Percentiles rank a stretch among this genome's conserved stretches.
Evolutionary conservation across 2,329 filamentous ascomycete genomes (phyloP).

Genomic region (Stagonosporopsis vannaccii): DNA sequence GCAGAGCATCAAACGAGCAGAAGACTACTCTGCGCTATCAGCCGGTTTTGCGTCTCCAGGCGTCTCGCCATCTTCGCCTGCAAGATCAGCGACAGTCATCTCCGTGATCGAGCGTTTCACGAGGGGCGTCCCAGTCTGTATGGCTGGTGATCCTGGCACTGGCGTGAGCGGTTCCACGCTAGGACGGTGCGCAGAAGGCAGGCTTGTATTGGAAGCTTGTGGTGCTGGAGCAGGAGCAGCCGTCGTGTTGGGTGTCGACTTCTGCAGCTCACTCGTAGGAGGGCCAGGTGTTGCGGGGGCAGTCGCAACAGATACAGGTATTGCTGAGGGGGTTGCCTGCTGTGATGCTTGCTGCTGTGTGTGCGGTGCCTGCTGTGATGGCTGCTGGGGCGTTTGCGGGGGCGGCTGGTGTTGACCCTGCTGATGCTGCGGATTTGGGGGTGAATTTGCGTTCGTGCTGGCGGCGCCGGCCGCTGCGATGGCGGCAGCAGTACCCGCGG

Average conservation of each 20-base stretch:
- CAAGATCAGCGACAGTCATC: conserved; percentile 20
- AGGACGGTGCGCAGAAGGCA: conserved; percentile 35
- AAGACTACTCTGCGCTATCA: conserved; percentile 17
- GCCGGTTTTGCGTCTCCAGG: conserved; percentile 4
- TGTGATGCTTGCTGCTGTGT: background rate
- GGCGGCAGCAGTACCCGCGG: conserved; percentile 42
- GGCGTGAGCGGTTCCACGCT: conserved; percentile 49
- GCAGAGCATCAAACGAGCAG: background rate
- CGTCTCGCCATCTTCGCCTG: conserved; percentile 19
- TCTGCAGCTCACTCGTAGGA: conserved; percentile 31
- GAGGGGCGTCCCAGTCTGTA: conserved; percentile 34
- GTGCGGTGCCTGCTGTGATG: background rate
- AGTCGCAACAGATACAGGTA: background rate
- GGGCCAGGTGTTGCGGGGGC: conserved; percentile 11
- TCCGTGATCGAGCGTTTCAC: conserved; percentile 28
- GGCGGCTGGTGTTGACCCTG: conserved; percentile 1
- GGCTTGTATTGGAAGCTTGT: conserved; percentile 12
- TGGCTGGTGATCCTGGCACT: conserved; percentile 44
- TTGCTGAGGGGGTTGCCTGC: background rate
- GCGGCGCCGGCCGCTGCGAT: conserved; percentile 44
- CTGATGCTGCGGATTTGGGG: background rate
- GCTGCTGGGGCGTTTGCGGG: background rate
- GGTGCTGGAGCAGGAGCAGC: conserved; percentile 21
- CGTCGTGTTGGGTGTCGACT: conserved; percentile 40
- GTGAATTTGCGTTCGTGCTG: conserved; percentile 17